Evolutionary conservation across 2,329 filamentous ascomycete species (phyloP).

Genomic region (Talaromyces atroroseus): DNA sequence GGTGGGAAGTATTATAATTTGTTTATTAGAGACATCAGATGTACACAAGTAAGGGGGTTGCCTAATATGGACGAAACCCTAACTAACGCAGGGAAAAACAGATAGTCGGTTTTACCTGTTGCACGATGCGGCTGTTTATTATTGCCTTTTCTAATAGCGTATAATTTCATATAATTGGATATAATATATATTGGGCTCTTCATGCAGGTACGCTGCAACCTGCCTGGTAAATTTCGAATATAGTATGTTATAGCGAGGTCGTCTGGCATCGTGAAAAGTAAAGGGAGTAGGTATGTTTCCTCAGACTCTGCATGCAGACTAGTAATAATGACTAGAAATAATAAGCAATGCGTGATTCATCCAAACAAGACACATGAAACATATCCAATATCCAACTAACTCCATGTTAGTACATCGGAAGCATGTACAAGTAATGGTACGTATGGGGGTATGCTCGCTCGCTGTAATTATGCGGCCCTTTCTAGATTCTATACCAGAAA

Average conservation of each 20-base stretch:
- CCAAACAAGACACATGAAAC: background rate
- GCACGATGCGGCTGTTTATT: background rate
- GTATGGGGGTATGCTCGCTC: background rate
- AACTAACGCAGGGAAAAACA: background rate
- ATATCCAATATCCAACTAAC: background rate
- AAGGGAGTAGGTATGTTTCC: background rate
- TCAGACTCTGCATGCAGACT: background rate
- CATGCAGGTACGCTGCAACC: background rate
- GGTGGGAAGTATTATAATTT: background rate
- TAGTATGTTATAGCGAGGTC: background rate
- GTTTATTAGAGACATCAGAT: background rate
- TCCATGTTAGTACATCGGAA: background rate
- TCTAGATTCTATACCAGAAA: background rate
- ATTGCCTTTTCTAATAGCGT: background rate
- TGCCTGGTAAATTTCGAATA: background rate
- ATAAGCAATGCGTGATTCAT: background rate
- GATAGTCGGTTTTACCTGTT: background rate
- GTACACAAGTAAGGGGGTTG: background rate
- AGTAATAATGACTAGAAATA: background rate
- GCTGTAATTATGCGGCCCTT: background rate
- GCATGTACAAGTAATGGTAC: background rate
- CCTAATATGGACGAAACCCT: background rate
- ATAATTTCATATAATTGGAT: background rate
- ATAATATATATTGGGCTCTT: background rate
- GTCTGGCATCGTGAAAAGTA: background rate